Evolutionary conservation across 768 basidiomycete species (phyloP).

Genomic region (Xerocomus spinulosus): DNA sequence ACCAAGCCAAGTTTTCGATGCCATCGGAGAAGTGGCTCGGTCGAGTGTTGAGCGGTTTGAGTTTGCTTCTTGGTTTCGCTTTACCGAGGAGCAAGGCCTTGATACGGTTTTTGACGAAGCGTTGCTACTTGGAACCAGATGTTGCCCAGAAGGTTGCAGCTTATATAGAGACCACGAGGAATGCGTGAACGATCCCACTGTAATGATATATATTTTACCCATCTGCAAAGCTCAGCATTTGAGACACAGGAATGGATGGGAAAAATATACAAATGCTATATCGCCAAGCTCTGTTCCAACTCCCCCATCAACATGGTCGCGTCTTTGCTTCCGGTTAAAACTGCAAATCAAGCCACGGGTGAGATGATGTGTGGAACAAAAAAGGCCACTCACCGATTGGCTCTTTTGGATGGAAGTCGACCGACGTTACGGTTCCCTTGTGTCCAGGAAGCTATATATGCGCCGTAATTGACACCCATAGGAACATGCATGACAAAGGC

Average conservation of each 20-base stretch:
- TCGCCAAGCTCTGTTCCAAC: slow-evolving; percentile 60
- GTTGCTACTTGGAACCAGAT: slow-evolving; percentile 21
- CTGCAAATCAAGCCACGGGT: slow-evolving; percentile 34
- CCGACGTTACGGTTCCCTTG: slow-evolving; percentile 92
- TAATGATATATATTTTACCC: slow-evolving; percentile 1
- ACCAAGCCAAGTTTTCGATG: slow-evolving; percentile 25
- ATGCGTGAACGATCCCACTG: slow-evolving; percentile 7
- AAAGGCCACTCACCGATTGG: slow-evolving; percentile 70
- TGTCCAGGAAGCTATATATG: slow-evolving; percentile 81
- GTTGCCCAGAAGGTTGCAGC: slow-evolving; percentile 23
- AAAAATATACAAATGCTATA: slow-evolving; percentile 29
- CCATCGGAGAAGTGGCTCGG: slow-evolving; percentile 20
- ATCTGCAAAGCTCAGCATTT: not conserved
- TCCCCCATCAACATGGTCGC: slow-evolving; percentile 90
- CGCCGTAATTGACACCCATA: not conserved
- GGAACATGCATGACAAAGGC: slow-evolving; percentile 8
- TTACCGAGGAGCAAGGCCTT: no score
- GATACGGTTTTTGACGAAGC: slow-evolving; percentile 19
- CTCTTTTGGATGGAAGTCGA: slow-evolving; percentile 94
- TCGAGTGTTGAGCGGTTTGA: slow-evolving; percentile 18
- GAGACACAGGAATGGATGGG: not conserved
- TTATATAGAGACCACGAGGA: slow-evolving; percentile 15
- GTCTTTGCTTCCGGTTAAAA: slow-evolving; percentile 90
- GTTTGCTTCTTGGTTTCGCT: slow-evolving; percentile 9
- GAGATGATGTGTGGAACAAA: not conserved